phyloP scores from a whole-genome alignment of 768 basidiomycete species.

The Sutorius australiensis region DNA sequence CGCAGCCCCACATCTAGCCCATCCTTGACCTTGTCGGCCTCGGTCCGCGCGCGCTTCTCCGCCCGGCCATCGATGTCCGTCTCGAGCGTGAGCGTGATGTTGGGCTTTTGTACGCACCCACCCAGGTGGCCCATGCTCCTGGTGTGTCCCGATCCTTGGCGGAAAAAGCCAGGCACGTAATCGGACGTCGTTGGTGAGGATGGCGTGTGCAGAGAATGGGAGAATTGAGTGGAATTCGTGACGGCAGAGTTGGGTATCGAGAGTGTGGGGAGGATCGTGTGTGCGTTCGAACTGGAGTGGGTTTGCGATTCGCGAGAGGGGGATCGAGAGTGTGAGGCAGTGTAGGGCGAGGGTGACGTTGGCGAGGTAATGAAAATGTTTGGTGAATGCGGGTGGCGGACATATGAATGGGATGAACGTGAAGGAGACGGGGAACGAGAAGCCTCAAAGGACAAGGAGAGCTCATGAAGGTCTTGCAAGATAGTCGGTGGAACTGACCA shows the following conservation, averaged over 20 bases:
- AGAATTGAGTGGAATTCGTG: constrained; percentile 5
- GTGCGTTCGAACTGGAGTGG: constrained; percentile 5
- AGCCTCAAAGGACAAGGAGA: constrained; percentile 26
- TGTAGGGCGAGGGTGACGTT: constrained; percentile 35
- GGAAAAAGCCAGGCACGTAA: constrained; percentile 9
- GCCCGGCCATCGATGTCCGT: constrained; percentile 18
- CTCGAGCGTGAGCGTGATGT: constrained; percentile 29
- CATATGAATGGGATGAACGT: constrained; percentile 20
- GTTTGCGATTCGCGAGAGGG: constrained; percentile 18
- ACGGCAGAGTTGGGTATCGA: constrained; percentile 6
- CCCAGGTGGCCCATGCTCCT: constrained; percentile 29
- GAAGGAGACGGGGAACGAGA: constrained; percentile 27
- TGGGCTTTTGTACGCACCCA: constrained; percentile 26
- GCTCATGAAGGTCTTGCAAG: constrained; percentile 25
- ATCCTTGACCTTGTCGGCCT: constrained; percentile 6
- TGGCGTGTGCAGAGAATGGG: constrained; percentile 22
- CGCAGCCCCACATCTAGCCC: constrained; percentile 7
- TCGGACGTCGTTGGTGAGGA: constrained; percentile 30
- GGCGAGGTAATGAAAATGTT: constrained; percentile 76
- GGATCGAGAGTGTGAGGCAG: constrained; percentile 17
- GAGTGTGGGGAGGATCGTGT: constrained; percentile 11
- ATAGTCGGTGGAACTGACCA: constrained; percentile 18
- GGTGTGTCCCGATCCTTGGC: constrained; percentile 9
- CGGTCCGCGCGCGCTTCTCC: constrained; percentile 26
- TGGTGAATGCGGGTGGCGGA: constrained; percentile 38